Evolutionary conservation across 2,329 filamentous ascomycete species (phyloP).

Genomic region (Didymella segeticola): DNA sequence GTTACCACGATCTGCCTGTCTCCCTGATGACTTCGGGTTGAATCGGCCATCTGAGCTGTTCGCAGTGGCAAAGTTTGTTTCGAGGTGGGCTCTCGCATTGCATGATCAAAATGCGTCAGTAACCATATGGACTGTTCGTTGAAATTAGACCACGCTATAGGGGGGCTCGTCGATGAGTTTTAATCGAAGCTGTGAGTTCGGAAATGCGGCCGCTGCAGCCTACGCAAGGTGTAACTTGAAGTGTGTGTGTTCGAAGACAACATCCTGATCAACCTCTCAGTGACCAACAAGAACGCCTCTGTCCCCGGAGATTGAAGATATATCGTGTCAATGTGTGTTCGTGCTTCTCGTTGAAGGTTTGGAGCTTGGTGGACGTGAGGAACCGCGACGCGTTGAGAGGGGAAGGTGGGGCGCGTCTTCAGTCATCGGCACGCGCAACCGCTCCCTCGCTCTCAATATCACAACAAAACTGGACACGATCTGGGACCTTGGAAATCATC

Average conservation of each 20-base stretch:
- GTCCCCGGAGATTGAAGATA: neutral
- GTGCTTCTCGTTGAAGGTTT: neutral
- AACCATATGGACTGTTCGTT: too few relatives aligned
- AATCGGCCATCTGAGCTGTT: constrained; percentile 3
- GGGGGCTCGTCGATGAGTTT: too few relatives aligned
- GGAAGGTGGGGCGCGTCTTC: neutral
- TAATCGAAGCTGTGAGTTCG: too few relatives aligned
- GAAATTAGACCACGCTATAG: too few relatives aligned
- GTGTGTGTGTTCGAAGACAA: too few relatives aligned
- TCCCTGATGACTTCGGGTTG: constrained; percentile 5
- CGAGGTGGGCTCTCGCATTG: neutral
- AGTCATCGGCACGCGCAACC: neutral
- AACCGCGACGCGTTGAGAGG: neutral
- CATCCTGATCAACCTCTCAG: neutral
- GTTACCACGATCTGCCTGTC: constrained; percentile 6
- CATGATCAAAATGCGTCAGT: neutral
- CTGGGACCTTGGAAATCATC: neutral
- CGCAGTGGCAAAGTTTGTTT: neutral
- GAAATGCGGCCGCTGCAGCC: too few relatives aligned
- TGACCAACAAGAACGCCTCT: neutral
- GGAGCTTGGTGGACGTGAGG: neutral
- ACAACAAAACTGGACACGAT: neutral
- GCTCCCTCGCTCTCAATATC: neutral
- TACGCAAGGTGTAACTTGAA: too few relatives aligned
- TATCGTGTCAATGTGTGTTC: neutral